Evolutionary conservation across 192 early-diverging fungal genomes (phyloP), one percentile per base, ranked within the genome.

Genomic region (Phycomyces nitens): DNA sequence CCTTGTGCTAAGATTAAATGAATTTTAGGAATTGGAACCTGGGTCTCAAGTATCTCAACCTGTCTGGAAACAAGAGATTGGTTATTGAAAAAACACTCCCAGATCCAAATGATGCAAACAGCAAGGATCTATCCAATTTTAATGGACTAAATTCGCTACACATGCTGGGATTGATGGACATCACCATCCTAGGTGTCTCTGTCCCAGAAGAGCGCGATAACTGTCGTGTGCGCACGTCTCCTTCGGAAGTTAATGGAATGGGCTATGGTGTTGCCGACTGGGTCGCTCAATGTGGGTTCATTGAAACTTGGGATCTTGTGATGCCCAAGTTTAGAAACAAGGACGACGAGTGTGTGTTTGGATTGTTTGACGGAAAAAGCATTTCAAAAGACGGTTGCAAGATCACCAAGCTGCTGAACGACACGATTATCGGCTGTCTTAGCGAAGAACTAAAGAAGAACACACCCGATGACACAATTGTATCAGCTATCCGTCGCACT

Each of bases 301-400:
- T 96, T 8, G 84, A 87, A 3, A 82, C 89, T 14, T 94, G 92
- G 92, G 94, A 96, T 69, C 69, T 92, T 12, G 94, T 93, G 6
- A 82, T 90, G 69, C 89, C 94, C 14, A 80, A 88, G 44, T 92
- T 96, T 67, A 79, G 92, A 40, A 86, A 82, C 42, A 77, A 85
- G n/a, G 91, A 93, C 27, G 92, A 96, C 63, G 94, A 96, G 66
- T 89, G 87, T 34, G 62, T 96, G 1, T 94, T 96, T 81, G 94
- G 89, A 7, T 65, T 96, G 7, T 96, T 94, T 76, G 91, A 96
- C 60, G 89, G 90, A 16, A 74, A 82, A 22, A 82, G 72, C 58
- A 56, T 74, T 63, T 42, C 82, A 52, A 72, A 89, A 66, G 53
- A 59, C 18, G 79, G 84, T 22, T 73, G 75, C 44, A 76, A 69